A percentile compares a stretch with the other conserved stretches of the same genome.
Evolutionary conservation across 768 basidiomycete genomes (phyloP).

Genomic region (Lactarius deliciosus): DNA sequence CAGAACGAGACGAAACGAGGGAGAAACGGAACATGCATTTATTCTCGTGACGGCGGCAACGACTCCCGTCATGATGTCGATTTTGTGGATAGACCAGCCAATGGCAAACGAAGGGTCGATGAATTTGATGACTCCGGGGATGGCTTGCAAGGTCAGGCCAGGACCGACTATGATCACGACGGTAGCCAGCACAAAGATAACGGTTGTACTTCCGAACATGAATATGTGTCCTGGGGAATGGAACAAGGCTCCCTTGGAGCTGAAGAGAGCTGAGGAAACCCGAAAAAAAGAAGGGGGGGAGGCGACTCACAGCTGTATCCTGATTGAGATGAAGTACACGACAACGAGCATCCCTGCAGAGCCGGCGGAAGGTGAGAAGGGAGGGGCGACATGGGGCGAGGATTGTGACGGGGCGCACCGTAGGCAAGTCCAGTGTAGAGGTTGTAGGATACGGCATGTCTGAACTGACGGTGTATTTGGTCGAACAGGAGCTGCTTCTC

Average conservation of each 20-base stretch:
- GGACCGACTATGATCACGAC: constrained; percentile 8
- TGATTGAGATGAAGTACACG: constrained; percentile 18
- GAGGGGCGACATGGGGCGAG: background rate
- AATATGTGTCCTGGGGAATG: constrained; percentile 18
- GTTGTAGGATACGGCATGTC: constrained; percentile 17
- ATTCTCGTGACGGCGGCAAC: constrained; percentile 8
- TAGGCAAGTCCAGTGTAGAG: constrained; percentile 23
- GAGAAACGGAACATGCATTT: constrained; percentile 12
- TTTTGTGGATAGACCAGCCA: constrained; percentile 20
- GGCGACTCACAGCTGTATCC: constrained; percentile 20
- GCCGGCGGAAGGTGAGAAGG: background rate
- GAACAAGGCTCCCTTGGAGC: constrained; percentile 17
- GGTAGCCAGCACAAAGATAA: constrained; percentile 24
- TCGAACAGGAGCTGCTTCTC: constrained; percentile 3
- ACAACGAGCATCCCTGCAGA: constrained; percentile 19
- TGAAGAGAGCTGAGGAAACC: background rate
- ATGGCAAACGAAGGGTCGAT: constrained; percentile 8
- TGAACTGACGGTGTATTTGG: constrained; percentile 4
- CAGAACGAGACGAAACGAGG: background rate
- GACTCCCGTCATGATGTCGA: constrained; percentile 4
- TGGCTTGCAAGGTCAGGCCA: constrained; percentile 8
- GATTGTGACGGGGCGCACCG: background rate
- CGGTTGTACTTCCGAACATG: constrained; percentile 2
- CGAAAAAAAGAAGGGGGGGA: background rate
- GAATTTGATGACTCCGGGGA: constrained; percentile 13